phyloP scores from a whole-genome alignment of 2,329 filamentous ascomycete genomes.

The Cephalotrichum gorgonifer region DNA sequence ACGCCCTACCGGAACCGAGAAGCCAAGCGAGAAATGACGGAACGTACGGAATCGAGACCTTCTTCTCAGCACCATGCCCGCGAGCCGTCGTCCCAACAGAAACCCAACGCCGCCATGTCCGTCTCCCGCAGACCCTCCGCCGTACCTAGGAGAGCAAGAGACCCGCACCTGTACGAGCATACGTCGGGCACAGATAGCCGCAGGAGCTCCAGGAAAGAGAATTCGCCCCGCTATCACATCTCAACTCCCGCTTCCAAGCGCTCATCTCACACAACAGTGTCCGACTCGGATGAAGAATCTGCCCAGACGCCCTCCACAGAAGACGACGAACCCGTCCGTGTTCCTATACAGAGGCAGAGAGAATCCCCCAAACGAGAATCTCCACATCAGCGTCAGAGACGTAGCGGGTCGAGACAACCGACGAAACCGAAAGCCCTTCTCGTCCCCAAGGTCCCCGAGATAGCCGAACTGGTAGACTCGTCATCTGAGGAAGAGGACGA shows the following conservation, averaged over 20 bases:
- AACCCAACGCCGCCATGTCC: conserved; percentile 2
- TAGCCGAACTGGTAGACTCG: neutral
- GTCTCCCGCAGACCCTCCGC: conserved; percentile 3
- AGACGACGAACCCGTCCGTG: conserved; percentile 14
- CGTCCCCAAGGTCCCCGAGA: neutral
- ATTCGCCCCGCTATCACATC: conserved; percentile 22
- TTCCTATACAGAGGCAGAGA: neutral
- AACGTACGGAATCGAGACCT: conserved; percentile 20
- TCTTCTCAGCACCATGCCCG: conserved; percentile 14
- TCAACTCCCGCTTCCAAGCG: conserved; percentile 25
- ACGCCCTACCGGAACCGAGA: conserved; percentile 20
- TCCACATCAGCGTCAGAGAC: neutral
- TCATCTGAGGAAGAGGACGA: conserved; percentile 6
- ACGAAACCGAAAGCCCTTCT: neutral
- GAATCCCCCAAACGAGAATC: neutral
- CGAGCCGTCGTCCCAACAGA: conserved; percentile 3
- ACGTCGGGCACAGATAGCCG: conserved; percentile 15
- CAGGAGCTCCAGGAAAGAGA: conserved; percentile 16
- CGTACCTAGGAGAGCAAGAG: neutral
- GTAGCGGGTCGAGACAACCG: neutral
- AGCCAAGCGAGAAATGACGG: conserved; percentile 14
- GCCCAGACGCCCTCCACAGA: conserved; percentile 22
- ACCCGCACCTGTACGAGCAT: conserved; percentile 8
- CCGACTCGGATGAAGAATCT: conserved; percentile 27
- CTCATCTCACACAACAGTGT: conserved; percentile 23